phyloP scores from a whole-genome alignment of 1,284 basidiomycete genomes.

The Flammula alnicola region DNA sequence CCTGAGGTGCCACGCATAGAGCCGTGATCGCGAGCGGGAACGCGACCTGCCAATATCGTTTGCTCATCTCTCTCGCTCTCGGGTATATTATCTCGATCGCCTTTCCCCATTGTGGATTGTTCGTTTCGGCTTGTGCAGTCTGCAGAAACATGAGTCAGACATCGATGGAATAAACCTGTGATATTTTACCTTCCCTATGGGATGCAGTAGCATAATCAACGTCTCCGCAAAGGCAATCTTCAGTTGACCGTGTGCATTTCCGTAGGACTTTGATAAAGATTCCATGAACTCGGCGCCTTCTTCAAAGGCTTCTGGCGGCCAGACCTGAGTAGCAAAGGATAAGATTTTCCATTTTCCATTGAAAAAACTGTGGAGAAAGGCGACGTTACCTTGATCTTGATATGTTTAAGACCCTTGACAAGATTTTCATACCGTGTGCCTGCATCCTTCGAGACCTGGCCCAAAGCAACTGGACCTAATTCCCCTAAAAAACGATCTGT shows the following conservation, averaged over 20 bases:
- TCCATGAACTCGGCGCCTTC: constrained; percentile 93
- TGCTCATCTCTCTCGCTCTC: constrained; percentile 83
- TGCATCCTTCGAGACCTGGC: constrained; percentile 77
- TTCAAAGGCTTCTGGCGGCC: constrained; percentile 93
- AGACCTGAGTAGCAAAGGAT: constrained; percentile 63
- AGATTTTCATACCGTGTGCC: constrained; percentile 85
- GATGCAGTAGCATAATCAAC: constrained; percentile 80
- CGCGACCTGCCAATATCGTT: constrained; percentile 90
- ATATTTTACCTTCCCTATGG: constrained; percentile 82
- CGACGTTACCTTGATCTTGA: constrained; percentile 76
- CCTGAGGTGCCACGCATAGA: constrained; percentile 87
- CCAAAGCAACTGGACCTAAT: constrained; percentile 72
- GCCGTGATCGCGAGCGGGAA: constrained; percentile 87
- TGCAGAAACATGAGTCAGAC: constrained; percentile 32
- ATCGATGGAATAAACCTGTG: constrained; percentile 12
- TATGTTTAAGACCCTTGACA: constrained; percentile 77
- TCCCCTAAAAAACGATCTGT: constrained; percentile 88
- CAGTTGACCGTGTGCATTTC: constrained; percentile 83
- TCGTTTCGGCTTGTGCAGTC: constrained; percentile 96
- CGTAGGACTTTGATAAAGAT: constrained; percentile 81
- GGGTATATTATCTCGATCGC: constrained; percentile 88
- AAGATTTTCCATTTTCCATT: background rate
- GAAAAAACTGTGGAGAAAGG: constrained; percentile 1
- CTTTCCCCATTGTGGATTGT: constrained; percentile 93
- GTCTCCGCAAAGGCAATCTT: constrained; percentile 90